Conservation (phyloP, 2,329 filamentous ascomycete genomes). For the Graphilbum sp. region DNA sequence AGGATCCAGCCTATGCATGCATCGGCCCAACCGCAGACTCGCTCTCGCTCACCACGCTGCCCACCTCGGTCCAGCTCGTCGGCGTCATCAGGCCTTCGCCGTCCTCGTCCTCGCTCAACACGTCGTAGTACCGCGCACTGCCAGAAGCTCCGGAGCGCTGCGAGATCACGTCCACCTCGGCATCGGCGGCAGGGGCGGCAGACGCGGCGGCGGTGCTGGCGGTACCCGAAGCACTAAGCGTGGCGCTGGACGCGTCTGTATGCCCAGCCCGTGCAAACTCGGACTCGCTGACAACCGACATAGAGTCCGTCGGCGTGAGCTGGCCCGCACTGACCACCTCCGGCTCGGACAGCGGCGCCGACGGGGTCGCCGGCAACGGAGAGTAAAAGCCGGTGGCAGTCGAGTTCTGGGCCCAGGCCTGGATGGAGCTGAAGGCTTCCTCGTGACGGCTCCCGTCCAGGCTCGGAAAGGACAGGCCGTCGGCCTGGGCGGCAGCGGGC, state of each 20-base stretch:
- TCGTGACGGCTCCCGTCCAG: slow-evolving; percentile 16
- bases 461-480: not conserved
- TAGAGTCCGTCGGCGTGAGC: slow-evolving; percentile 42
- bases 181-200: slow-evolving; percentile 6
- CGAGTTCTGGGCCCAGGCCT: slow-evolving; percentile 45
- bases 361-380: slow-evolving; percentile 36
- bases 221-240: not conserved
- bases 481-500: not conserved
- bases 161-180: not conserved
- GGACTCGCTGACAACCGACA: slow-evolving; percentile 34
- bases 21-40: slow-evolving; percentile 15
- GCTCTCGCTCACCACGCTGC: slow-evolving; percentile 43
- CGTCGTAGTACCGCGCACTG: slow-evolving; percentile 25
- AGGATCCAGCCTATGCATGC: too few species aligned
- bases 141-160: not conserved
- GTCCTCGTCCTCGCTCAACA: slow-evolving; percentile 40
- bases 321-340: slow-evolving; percentile 35
- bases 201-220: slow-evolving; percentile 19
- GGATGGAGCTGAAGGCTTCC: slow-evolving; percentile 42
- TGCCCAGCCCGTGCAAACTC: slow-evolving; percentile 15
- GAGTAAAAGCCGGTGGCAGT: slow-evolving; percentile 37
- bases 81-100: slow-evolving; percentile 40
- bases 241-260: not conserved
- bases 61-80: slow-evolving; percentile 48
- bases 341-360: slow-evolving; percentile 32